Conservation (phyloP, 305 asterid genomes). For the Fraxinus baroniana region DNA sequence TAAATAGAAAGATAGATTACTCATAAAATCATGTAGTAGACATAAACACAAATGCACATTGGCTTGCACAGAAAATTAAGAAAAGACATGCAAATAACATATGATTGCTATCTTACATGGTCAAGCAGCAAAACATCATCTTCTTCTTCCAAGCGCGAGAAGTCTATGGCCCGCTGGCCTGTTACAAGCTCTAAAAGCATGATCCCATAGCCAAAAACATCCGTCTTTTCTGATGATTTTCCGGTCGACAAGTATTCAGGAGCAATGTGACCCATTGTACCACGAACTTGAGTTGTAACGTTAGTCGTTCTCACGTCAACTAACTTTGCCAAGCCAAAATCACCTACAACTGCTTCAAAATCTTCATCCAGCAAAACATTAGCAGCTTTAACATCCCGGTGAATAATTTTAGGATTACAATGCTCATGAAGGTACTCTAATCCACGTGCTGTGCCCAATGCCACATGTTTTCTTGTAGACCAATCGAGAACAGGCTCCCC, state of each 20-base stretch:
- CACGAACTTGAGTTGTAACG: conserved; percentile 88
- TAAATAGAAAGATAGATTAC: background rate
- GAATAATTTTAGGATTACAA: conserved; percentile 83
- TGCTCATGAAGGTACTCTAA: conserved; percentile 86
- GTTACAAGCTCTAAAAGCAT: conserved; percentile 82
- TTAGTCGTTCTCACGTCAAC: conserved; percentile 75
- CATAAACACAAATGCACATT: background rate
- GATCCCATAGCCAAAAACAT: conserved; percentile 82
- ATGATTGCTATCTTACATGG: conserved; percentile 50
- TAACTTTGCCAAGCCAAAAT: conserved; percentile 85
- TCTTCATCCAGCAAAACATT: conserved; percentile 76
- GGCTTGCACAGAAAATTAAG: background rate
- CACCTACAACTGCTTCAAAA: conserved; percentile 89
- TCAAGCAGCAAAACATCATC: conserved; percentile 85
- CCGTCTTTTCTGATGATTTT: conserved; percentile 78
- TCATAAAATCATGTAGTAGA: background rate
- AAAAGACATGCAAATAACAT: background rate
- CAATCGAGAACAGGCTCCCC: conserved; percentile 71
- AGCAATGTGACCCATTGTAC: conserved; percentile 94
- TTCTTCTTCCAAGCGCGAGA: conserved; percentile 89
- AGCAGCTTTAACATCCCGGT: conserved; percentile 89
- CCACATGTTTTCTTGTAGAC: conserved; percentile 72
- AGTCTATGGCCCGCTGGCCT: conserved; percentile 89
- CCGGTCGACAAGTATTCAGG: conserved; percentile 88
- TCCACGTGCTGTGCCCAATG: conserved; percentile 91